These are phyloP conservation scores for Mortierella sp. DNA, from an alignment of 371 early-diverging fungal species.

Conservation along the genomic window DNA sequence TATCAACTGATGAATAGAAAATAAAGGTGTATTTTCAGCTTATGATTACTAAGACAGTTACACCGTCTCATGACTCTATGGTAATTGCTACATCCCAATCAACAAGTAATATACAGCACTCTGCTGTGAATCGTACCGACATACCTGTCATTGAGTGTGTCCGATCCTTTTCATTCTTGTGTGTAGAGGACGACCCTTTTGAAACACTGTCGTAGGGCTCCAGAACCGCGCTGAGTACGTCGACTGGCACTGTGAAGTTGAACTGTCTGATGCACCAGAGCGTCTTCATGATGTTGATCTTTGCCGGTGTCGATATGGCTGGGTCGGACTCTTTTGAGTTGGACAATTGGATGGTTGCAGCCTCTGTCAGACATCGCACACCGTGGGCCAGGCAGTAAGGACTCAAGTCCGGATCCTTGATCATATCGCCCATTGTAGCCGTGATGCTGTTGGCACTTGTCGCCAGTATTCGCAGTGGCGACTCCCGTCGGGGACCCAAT, in stretches of 20 bases:
- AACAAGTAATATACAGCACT: neutral
- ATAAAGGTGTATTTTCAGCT: neutral
- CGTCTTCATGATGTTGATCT: slow-evolving; percentile 49
- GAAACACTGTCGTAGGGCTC: slow-evolving; percentile 9
- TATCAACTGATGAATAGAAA: neutral
- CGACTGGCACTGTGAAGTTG: slow-evolving; percentile 25
- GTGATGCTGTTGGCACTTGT: slow-evolving; percentile 53
- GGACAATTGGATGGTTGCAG: slow-evolving; percentile 33
- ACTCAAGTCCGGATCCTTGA: slow-evolving; percentile 19
- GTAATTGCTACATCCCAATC: no score
- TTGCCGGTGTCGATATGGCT: slow-evolving; percentile 47
- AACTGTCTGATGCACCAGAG: slow-evolving; percentile 45
- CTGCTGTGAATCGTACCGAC: no score
- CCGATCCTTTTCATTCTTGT: neutral
- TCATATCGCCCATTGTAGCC: slow-evolving; percentile 27
- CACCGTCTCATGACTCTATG: neutral
- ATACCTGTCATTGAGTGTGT: neutral
- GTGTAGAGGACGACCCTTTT: slow-evolving; percentile 1
- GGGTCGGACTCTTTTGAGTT: slow-evolving; percentile 41
- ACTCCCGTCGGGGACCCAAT: slow-evolving; percentile 45
- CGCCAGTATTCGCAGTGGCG: slow-evolving; percentile 37
- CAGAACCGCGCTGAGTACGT: slow-evolving; percentile 9
- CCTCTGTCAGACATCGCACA: slow-evolving; percentile 41
- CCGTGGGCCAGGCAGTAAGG: slow-evolving; percentile 15
- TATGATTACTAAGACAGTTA: neutral